Evolutionary conservation across 176 grass and related monocot species (phyloP).

Genomic region (Eragrostis curvula): DNA sequence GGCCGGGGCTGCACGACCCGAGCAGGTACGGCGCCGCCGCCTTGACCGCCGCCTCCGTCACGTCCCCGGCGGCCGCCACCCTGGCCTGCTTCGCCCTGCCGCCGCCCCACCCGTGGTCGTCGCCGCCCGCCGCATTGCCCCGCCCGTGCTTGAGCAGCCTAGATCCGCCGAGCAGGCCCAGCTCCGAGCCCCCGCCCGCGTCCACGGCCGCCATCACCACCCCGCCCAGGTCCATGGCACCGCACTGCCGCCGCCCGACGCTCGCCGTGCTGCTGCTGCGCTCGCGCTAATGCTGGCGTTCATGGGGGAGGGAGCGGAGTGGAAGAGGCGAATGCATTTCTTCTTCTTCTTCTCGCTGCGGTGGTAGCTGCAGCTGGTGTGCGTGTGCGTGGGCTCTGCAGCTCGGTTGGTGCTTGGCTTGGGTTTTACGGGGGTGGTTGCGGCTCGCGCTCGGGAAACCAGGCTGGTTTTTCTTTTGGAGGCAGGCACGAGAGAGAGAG

Average conservation of each 20-base stretch:
- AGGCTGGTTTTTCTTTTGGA: constrained; percentile 74
- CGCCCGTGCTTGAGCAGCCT: constrained; percentile 72
- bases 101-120: constrained; percentile 54
- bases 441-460: constrained; percentile 64
- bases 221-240: constrained; percentile 55
- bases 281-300: constrained; percentile 25
- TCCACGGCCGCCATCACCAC: constrained; percentile 59
- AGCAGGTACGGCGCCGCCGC: constrained; percentile 52
- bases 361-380: background rate
- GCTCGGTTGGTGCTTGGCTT: constrained; percentile 7
- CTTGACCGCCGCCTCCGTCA: constrained; percentile 50
- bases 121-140: constrained; percentile 32
- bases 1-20: constrained; percentile 46
- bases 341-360: background rate
- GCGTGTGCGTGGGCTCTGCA: background rate
- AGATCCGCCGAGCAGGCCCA: constrained; percentile 62
- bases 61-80: constrained; percentile 23
- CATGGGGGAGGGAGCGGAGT: constrained; percentile 4
- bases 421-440: constrained; percentile 40
- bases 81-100: constrained; percentile 55
- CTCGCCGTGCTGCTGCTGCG: background rate
- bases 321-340: constrained; percentile 22
- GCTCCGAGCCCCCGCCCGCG: constrained; percentile 45
- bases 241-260: background rate
- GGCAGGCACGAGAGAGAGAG: constrained; percentile 34